Conservation (phyloP, 257 asterid species). For the Primulina eburnea region DNA sequence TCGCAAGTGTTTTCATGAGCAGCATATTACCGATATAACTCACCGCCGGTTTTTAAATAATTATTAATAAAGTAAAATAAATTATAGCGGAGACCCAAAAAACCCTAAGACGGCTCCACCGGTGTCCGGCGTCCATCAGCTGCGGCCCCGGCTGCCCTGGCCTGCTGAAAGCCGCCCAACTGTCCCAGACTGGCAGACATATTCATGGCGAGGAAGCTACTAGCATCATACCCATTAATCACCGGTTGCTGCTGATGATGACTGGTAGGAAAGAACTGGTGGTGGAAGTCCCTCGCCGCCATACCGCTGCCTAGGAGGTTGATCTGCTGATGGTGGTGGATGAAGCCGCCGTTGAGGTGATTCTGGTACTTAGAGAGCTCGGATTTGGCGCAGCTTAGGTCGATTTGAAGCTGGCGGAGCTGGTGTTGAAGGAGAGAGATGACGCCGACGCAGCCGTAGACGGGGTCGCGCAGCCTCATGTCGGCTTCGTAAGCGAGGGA, state of each 20-base stretch:
- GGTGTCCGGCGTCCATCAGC: constrained; percentile 83
- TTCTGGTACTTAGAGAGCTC: constrained; percentile 70
- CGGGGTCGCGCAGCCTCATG: constrained; percentile 79
- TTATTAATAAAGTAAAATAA: too few relatives aligned
- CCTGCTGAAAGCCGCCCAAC: constrained; percentile 68
- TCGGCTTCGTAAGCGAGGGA: constrained; percentile 71
- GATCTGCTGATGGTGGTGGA: constrained; percentile 48
- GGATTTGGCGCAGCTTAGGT: constrained; percentile 70
- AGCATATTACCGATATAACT: neutral
- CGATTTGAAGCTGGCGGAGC: constrained; percentile 75
- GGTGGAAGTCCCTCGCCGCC: constrained; percentile 30
- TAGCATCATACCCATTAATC: constrained; percentile 57
- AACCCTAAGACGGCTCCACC: constrained; percentile 78
- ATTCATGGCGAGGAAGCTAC: constrained; percentile 68
- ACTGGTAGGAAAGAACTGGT: constrained; percentile 56
- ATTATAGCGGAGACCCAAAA: neutral
- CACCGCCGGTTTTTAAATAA: neutral
- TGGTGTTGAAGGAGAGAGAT: constrained; percentile 76
- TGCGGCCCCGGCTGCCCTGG: constrained; percentile 54
- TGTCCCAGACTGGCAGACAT: constrained; percentile 63
- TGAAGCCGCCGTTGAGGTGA: constrained; percentile 35
- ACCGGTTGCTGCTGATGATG: constrained; percentile 49
- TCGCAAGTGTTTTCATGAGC: neutral
- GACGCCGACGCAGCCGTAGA: constrained; percentile 80
- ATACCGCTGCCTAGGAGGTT: constrained; percentile 39